Conservation (phyloP, 306 rosid genomes). For the Benincasa hispida region DNA sequence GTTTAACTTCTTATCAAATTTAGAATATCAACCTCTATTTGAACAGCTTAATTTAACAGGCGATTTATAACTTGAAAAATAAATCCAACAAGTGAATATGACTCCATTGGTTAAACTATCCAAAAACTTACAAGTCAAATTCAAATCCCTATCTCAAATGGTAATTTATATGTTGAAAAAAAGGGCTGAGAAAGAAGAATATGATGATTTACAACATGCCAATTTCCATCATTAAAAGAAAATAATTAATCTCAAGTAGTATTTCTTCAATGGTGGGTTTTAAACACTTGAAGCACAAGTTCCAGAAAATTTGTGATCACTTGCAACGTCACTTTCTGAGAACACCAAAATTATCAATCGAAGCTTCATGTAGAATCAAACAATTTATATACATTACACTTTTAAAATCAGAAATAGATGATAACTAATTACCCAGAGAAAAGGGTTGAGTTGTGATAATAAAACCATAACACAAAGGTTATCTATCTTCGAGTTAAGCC, state of each 20-base stretch:
- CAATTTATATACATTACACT: no score
- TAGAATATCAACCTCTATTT: no score
- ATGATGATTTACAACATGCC: background rate
- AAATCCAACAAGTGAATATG: no score
- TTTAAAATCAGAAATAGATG: no score
- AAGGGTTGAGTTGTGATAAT: background rate
- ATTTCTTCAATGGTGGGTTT: background rate
- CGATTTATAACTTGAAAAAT: no score
- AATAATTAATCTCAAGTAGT: background rate
- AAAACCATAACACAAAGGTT: background rate
- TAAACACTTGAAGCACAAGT: background rate
- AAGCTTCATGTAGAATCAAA: background rate
- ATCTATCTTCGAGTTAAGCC: background rate
- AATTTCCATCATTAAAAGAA: background rate
- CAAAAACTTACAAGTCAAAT: no score
- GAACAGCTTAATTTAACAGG: no score
- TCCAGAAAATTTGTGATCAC: background rate
- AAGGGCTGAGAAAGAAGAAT: background rate
- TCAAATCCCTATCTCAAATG: no score
- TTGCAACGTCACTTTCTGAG: background rate
- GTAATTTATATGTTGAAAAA: no score
- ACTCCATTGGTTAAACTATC: no score
- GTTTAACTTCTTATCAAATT: no score
- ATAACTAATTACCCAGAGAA: no score
- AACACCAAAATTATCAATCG: background rate